Conservation (phyloP, 164 flowering plant genomes). For the Vitis riparia region DNA sequence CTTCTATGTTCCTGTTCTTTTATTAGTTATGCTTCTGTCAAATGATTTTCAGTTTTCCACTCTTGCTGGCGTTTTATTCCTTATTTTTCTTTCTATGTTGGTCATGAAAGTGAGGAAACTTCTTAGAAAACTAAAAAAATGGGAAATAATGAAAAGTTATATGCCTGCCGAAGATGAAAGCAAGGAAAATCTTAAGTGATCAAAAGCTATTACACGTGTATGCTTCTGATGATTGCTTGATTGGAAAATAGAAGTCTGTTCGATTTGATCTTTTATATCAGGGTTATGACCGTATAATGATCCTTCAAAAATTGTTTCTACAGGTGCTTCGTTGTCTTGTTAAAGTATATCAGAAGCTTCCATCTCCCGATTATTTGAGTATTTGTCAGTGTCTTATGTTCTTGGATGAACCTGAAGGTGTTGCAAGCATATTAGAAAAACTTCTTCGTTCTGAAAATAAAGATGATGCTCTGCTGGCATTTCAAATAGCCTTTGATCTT, state of each 20-base stretch:
- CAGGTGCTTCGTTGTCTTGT: constrained; percentile 93
- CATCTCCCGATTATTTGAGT: constrained; percentile 83
- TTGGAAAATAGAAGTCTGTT: background rate
- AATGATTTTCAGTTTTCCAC: no score
- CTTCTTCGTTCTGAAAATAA: constrained; percentile 62
- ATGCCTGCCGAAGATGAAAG: no score
- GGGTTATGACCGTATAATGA: no score
- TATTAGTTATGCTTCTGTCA: no score
- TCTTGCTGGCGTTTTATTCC: background rate
- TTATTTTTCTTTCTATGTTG: background rate
- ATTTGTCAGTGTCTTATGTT: constrained; percentile 94
- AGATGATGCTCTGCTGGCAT: constrained; percentile 87
- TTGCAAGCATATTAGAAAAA: constrained; percentile 72
- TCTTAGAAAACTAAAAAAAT: no score
- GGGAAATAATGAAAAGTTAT: no score
- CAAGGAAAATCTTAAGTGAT: no score
- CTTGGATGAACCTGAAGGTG: constrained; percentile 78
- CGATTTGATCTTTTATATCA: background rate
- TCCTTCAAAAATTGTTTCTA: constrained; percentile 3
- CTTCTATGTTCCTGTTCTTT: no score
- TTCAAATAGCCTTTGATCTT: constrained; percentile 96
- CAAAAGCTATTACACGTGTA: background rate
- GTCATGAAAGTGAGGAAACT: background rate
- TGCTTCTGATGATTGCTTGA: background rate
- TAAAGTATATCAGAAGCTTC: constrained; percentile 59